Base-by-base conservation (phyloP, 2,329 filamentous ascomycete genomes). In the Furcasterigmium sp. region DNA sequence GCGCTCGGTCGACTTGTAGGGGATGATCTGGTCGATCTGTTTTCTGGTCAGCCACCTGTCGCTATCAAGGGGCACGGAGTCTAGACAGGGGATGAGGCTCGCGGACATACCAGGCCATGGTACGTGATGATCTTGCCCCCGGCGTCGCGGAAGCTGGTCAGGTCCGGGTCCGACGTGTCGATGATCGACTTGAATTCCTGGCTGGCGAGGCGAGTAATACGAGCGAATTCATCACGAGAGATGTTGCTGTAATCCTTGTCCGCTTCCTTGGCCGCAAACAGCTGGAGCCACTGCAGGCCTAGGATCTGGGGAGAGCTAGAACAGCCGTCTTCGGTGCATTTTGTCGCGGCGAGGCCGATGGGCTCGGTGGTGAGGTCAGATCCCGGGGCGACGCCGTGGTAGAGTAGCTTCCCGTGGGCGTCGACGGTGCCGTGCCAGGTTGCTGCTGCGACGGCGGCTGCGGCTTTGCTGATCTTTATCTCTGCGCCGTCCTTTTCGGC, bases 81-180 rank as follows among this genome's bases (percentile, higher is more conserved):
- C n/a, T 69, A 64, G 43, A 34, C 28, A 32, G 13, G 25, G 17
- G 29, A 9, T 15, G 17, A 11, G 29, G 29, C n/a, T n/a, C 20
- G 13, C 6, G 34, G 10, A 37, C 37, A 15, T 26, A 38, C 37
- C 13, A 26, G 20, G 21, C 37, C 37, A 15, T 38, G 37, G n/a
- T 15, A 38, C 4, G 23, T 26, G 7, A 26, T 7, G 7, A 26
- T 26, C 23, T 26, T 26, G 7, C 23, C 23, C 7, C 23, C 23
- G 7, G 23, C 23, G 23, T 26, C 23, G 7, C 23, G 7, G 23
- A 26, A 26, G 1, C 48, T 48, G 0, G 52, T 42, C 3, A 66
- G 44, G 21, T 57, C 58, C 37, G 59, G 52, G 37, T 60, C 52
- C 10, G 50, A 47, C 6, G 61, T 56, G 18, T 52, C 53, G 51